These are phyloP conservation scores for Saturnispora besseyi DNA, from an alignment of 805 yeast genomes.

Conservation along the genomic window DNA sequence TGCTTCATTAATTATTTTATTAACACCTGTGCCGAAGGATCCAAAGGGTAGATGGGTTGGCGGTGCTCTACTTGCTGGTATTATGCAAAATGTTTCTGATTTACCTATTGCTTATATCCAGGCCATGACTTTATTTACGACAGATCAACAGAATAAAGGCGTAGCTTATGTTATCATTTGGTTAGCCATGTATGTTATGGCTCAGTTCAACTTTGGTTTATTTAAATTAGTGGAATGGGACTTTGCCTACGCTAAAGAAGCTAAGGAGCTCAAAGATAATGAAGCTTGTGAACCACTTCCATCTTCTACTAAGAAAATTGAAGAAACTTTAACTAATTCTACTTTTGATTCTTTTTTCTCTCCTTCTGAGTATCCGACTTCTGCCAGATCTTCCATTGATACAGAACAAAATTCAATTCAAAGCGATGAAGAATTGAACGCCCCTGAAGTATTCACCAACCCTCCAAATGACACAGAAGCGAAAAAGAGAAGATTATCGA, in stretches of 20 bases:
- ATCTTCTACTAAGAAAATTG: background rate
- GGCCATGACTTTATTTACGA: slow-evolving; percentile 41
- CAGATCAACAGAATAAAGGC: slow-evolving; percentile 26
- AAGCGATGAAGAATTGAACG: background rate
- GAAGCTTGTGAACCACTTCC: background rate
- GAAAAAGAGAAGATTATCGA: slow-evolving; percentile 1
- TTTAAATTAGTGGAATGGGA: slow-evolving; percentile 43
- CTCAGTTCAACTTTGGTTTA: slow-evolving; percentile 45
- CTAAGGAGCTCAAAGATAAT: background rate
- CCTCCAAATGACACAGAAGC: background rate
- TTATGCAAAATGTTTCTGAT: slow-evolving; percentile 68
- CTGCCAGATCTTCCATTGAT: background rate
- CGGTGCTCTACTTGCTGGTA: slow-evolving; percentile 59
- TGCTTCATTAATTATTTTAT: slow-evolving; percentile 29
- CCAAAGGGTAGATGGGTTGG: slow-evolving; percentile 48
- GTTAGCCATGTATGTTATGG: slow-evolving; percentile 42
- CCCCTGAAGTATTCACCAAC: background rate
- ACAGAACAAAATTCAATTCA: slow-evolving; percentile 2
- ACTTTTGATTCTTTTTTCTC: background rate
- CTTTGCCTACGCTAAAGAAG: slow-evolving; percentile 29
- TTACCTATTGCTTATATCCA: slow-evolving; percentile 71
- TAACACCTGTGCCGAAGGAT: slow-evolving; percentile 43
- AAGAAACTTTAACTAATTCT: background rate
- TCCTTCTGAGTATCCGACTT: background rate
- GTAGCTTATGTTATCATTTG: slow-evolving; percentile 50